Base-by-base conservation (phyloP, 2,329 filamentous ascomycete species). In the Arachnopeziza araneosa region DNA sequence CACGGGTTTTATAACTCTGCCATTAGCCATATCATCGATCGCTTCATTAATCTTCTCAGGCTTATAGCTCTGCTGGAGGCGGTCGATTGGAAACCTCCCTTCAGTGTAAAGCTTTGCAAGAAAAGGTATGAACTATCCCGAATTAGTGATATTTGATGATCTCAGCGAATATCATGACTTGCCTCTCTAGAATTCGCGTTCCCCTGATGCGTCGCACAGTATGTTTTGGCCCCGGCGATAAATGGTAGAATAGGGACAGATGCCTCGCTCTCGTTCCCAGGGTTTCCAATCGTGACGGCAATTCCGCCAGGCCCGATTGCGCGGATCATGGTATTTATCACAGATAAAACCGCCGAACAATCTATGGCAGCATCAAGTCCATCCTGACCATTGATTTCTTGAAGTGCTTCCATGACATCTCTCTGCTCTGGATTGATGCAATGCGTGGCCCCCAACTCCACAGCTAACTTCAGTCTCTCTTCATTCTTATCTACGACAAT, bases 91-190 rank as follows among this genome's bases (percentile, higher is more conserved):
- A 22, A 59, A 50, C 23, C 23, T 21, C 3, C 52, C 52, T 1
- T 55, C 32, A 14, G 21, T 50, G 6, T 36, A 59, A 14, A 55
- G 49, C 5, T 22, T 50, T 4, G 23, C 36, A 7, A 59, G 48
- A 44, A 22, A 26, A 19, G 57, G 57, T n/a, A 59, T 55, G 44
- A 59, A 59, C 57, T 59, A 9, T 44, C n/a, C 14, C 17, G 23
- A 19, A 55, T 59, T 26, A 59, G 44, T 21, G 24, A 30, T 9
- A 12, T 0, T 6, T 26, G 12, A 12, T 12, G 1, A 30, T 7
- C 9, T 49, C 21, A 32, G 44, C 12, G 23, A 26, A 36, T 24
- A 49, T 44, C 17, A 44, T 5, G 36, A 55, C 24, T 12, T 55
- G 51, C 57, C 24, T 24, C 10, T 51, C 49, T 30, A 5, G 57